These are phyloP conservation scores for Trypanosoma scelopori DNA, from an alignment of 208 protist species.

Conservation along the genomic window DNA sequence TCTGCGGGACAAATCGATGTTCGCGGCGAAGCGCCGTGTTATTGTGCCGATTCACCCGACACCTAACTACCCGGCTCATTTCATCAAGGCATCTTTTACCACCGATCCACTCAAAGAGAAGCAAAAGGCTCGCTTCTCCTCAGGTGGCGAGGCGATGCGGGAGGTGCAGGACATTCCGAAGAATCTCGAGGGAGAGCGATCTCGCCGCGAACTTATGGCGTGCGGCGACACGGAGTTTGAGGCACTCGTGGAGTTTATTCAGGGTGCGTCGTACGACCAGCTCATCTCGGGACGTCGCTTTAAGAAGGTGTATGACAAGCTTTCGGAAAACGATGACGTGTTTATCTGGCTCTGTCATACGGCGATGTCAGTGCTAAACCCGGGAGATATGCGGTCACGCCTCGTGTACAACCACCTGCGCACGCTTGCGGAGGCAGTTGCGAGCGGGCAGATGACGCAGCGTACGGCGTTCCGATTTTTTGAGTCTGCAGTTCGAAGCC, in stretches of 20 bases:
- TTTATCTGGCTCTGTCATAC: constrained; percentile 91
- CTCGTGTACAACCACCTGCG: constrained; percentile 88
- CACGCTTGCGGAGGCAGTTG: constrained; percentile 83
- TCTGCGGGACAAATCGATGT: constrained; percentile 89
- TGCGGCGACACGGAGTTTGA: constrained; percentile 79
- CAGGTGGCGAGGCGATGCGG: constrained; percentile 85
- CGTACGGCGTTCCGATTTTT: constrained; percentile 89
- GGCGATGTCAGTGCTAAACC: constrained; percentile 91
- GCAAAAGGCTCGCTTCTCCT: constrained; percentile 85
- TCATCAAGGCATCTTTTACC: constrained; percentile 86
- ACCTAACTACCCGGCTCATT: constrained; percentile 74
- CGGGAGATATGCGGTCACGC: constrained; percentile 85
- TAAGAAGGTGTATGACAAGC: constrained; percentile 84
- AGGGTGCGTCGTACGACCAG: constrained; percentile 87
- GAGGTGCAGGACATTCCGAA: constrained; percentile 86
- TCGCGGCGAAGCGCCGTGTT: constrained; percentile 88
- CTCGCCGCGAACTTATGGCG: constrained; percentile 53
- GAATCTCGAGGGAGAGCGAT: constrained; percentile 75
- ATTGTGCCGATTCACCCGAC: constrained; percentile 89
- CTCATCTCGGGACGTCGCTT: constrained; percentile 88
- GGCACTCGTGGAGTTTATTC: constrained; percentile 87
- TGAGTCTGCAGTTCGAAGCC: constrained; percentile 85
- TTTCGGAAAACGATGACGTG: constrained; percentile 90
- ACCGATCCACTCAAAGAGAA: constrained; percentile 91
- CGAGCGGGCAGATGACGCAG: constrained; percentile 81